Percentiles rank a stretch among this genome's conserved stretches.
Evolutionary conservation across 2,329 filamentous ascomycete genomes (phyloP).

Genomic region (Phaeosphaeriaceae sp.): DNA sequence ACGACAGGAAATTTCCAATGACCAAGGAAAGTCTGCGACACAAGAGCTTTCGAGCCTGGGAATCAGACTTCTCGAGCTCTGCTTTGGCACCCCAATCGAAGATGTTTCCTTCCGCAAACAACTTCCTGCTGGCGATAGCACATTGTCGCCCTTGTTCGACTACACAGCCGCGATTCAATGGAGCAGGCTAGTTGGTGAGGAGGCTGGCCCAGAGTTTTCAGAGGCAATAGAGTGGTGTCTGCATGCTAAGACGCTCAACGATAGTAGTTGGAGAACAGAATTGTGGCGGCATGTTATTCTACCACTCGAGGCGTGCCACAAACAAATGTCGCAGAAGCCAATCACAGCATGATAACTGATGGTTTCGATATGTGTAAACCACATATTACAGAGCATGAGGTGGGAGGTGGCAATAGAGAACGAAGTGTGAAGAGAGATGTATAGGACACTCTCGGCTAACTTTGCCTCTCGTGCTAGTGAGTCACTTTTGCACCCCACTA

Average conservation of each 20-base stretch:
- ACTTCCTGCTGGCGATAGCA: slow-evolving; percentile 7
- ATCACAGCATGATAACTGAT: background rate
- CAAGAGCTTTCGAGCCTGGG: slow-evolving; percentile 13
- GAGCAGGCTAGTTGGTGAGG: slow-evolving; percentile 17
- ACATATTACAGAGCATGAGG: background rate
- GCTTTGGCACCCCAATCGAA: slow-evolving; percentile 18
- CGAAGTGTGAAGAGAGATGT: background rate
- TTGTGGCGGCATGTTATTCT: slow-evolving; percentile 16
- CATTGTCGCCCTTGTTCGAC: slow-evolving; percentile 8
- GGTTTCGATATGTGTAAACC: background rate
- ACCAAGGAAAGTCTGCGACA: background rate
- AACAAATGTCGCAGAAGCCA: slow-evolving; percentile 10
- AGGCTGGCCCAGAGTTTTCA: slow-evolving; percentile 20
- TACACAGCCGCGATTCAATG: slow-evolving; percentile 19
- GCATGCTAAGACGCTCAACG: slow-evolving; percentile 10
- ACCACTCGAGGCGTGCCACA: slow-evolving; percentile 18
- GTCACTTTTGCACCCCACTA: slow-evolving; percentile 7
- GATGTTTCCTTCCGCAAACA: slow-evolving; percentile 8
- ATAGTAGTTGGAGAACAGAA: slow-evolving; percentile 20
- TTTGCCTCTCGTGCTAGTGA: background rate
- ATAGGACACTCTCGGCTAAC: background rate
- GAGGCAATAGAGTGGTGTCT: slow-evolving; percentile 22
- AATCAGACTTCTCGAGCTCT: slow-evolving; percentile 21
- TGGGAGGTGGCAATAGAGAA: background rate
- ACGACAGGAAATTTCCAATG: slow-evolving; percentile 3